Evolutionary conservation across 495 filamentous ascomycete genomes (phyloP), one percentile per base, ranked within the genome.

Genomic region (Immersiella caudata): DNA sequence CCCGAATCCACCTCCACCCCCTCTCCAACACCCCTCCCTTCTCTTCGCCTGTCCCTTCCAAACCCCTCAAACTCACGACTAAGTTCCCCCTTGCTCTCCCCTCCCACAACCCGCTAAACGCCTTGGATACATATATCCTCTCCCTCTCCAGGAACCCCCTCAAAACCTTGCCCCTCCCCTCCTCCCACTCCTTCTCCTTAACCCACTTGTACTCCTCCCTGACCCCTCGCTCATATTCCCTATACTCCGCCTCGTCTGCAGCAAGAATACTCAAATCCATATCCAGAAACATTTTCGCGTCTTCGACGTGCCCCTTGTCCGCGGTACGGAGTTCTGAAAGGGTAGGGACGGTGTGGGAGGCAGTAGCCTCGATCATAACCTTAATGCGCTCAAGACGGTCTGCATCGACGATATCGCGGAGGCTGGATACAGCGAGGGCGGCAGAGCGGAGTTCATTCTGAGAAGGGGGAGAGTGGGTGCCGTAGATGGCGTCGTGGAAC

Each of bases 401-500:
- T 0, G 49, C 21, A 0, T 27, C 55, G 1, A 62, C 61, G 3
- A 24, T n/a, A 0, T 36, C 62, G 7, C 58, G 5, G 1, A 71
- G 64, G 6, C 25, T 62, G 14, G 21, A 29, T 0, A 68, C 70
- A 0, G 70, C 70, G 0, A 71, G 62, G 12, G 33, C 59, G 56
- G 70, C 70, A 60, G 62, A 66, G 1, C 27, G 36, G 24, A 50
- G 14, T 25, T 71, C 70, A 46, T 69, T 71, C 8, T 33, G 29
- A 8, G 50, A 51, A 35, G 5, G 59, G 36, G 0, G 33, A 35
- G 60, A 66, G 29, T 50, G 64, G 16, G 63, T 25, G 60, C 67
- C 49, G 60, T 69, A 71, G 24, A 71, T 60, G 70, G 64, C 67
- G 55, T 71, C 67, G 67, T 71, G 70, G 60, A 69, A 69, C 70